These are phyloP conservation scores for Yamadazyma takamatsuzukensis DNA, from an alignment of 805 yeast genomes.

Conservation along the genomic window DNA sequence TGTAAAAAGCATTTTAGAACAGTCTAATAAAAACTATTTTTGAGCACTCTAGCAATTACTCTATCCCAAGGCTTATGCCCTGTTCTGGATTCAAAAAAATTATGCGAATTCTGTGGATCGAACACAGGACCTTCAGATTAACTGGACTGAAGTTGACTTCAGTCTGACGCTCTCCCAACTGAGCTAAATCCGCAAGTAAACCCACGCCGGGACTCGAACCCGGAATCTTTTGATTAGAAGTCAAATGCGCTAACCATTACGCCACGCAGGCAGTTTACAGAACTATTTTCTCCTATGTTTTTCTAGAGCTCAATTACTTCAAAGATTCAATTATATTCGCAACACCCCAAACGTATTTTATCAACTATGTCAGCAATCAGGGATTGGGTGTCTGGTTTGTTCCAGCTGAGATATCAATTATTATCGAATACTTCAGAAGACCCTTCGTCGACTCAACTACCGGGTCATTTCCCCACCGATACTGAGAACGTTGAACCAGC, in stretches of 20 bases:
- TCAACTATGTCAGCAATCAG: too few species aligned
- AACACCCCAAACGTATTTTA: too few species aligned
- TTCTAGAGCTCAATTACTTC: too few species aligned
- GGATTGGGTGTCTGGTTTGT: slow-evolving; percentile 11
- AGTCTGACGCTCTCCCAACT: slow-evolving; percentile 39
- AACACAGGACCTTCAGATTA: slow-evolving; percentile 80
- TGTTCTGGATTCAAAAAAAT: slow-evolving; percentile 16
- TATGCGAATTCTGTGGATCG: slow-evolving; percentile 70
- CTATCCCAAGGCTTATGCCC: too few species aligned
- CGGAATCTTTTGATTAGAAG: slow-evolving; percentile 65
- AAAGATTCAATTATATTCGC: too few species aligned
- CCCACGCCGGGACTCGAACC: slow-evolving; percentile 58
- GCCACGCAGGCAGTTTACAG: slow-evolving; percentile 48
- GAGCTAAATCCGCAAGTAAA: slow-evolving; percentile 31
- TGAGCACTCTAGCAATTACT: neutral
- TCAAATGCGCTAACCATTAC: slow-evolving; percentile 67
- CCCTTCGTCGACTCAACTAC: slow-evolving; percentile 10
- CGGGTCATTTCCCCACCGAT: slow-evolving; percentile 21
- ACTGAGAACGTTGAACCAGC: slow-evolving; percentile 8
- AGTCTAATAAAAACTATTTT: too few species aligned
- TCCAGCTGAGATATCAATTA: slow-evolving; percentile 9
- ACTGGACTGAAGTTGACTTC: slow-evolving; percentile 31
- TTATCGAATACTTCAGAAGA: slow-evolving; percentile 5
- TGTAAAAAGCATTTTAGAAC: slow-evolving; percentile 13
- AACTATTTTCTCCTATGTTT: too few species aligned